Evolutionary conservation across 805 yeast species (phyloP).

Genomic region (Nakazawaea ambrosiae): DNA sequence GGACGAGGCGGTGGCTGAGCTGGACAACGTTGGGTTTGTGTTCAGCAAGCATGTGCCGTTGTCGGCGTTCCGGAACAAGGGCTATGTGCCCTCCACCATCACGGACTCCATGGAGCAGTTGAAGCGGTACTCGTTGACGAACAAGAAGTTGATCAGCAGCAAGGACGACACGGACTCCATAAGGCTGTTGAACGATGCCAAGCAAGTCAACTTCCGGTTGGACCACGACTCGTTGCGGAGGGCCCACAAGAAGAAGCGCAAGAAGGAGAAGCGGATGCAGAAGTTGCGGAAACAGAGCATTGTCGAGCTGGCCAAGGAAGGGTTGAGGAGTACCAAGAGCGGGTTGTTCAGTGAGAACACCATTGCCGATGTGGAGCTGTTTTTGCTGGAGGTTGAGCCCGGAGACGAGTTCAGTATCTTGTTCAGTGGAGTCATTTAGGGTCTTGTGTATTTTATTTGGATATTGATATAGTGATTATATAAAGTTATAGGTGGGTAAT

Average conservation of each 20-base stretch:
- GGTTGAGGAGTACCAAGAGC: constrained; percentile 64
- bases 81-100: constrained; percentile 24
- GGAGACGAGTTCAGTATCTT: constrained; percentile 32
- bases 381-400: constrained; percentile 44
- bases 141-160: constrained; percentile 1
- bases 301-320: constrained; percentile 72
- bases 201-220: constrained; percentile 1
- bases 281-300: constrained; percentile 56
- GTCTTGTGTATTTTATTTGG: no score
- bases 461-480: neutral
- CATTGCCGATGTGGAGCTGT: constrained; percentile 67
- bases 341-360: constrained; percentile 75
- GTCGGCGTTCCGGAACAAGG: constrained; percentile 86
- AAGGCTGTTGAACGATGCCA: neutral
- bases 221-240: constrained; percentile 14
- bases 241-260: constrained; percentile 24
- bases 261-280: constrained; percentile 24
- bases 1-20: constrained; percentile 28
- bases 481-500: neutral
- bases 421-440: constrained; percentile 21
- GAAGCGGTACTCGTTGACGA: constrained; percentile 2
- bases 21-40: constrained; percentile 4
- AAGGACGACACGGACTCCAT: neutral
- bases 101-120: constrained; percentile 6
- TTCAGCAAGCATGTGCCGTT: constrained; percentile 52